A percentile compares a stretch with the other conserved stretches of the same genome.
Evolutionary conservation across 805 yeast genomes (phyloP).

Genomic region (Saccharomyces eubayanus): DNA sequence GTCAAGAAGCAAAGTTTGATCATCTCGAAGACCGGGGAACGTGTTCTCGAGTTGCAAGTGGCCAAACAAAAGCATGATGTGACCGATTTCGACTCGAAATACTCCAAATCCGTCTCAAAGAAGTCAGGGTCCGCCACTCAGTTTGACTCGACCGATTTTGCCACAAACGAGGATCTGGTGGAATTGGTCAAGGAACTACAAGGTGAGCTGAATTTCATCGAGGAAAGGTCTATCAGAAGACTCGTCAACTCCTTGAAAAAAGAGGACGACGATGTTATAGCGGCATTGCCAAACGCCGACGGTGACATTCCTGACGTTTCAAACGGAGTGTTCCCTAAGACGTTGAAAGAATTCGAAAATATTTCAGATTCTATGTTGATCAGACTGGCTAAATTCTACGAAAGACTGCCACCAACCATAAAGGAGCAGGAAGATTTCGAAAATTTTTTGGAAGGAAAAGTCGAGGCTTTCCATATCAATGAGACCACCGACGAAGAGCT

Average conservation of each 20-base stretch:
- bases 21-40: constrained; percentile 72
- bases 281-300: constrained; percentile 68
- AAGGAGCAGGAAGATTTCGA: constrained; percentile 46
- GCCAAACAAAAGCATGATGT: constrained; percentile 39
- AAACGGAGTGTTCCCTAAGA: constrained; percentile 44
- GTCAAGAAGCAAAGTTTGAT: constrained; percentile 60
- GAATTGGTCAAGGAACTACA: constrained; percentile 86
- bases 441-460: constrained; percentile 45
- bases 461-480: constrained; percentile 33
- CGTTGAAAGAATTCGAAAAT: constrained; percentile 43
- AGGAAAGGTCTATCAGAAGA: constrained; percentile 68
- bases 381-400: constrained; percentile 63
- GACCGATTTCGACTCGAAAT: constrained; percentile 16
- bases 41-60: constrained; percentile 62
- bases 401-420: constrained; percentile 56
- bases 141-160: constrained; percentile 48
- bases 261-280: constrained; percentile 39
- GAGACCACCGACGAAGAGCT: constrained; percentile 28
- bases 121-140: constrained; percentile 4
- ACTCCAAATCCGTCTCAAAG: constrained; percentile 1
- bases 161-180: constrained; percentile 75
- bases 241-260: constrained; percentile 50
- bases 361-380: constrained; percentile 41
- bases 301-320: constrained; percentile 53
- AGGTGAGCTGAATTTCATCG: constrained; percentile 72